Percentiles rank a stretch among this genome's conserved stretches.
Conservation (phyloP, 1,139 yeast species). For the Geotrichum siamense region DNA sequence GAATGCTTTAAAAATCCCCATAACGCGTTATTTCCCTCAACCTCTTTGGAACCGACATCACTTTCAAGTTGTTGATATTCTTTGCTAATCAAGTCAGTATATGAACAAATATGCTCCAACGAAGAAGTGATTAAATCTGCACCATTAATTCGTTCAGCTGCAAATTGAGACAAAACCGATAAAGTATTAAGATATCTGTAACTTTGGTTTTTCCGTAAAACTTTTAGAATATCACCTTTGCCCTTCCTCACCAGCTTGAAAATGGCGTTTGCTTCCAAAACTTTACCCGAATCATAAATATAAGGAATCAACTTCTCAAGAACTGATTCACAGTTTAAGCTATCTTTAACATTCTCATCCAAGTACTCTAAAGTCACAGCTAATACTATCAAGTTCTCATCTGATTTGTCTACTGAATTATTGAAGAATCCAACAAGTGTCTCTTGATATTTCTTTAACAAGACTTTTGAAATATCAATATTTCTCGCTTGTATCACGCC, state of each 20-base stretch:
- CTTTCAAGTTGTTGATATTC: constrained; percentile 10
- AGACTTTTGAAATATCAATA: constrained; percentile 3
- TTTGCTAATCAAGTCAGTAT: constrained; percentile 12
- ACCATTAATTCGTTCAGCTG: constrained; percentile 17
- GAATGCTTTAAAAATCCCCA: constrained; percentile 39
- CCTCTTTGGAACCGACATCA: constrained; percentile 8
- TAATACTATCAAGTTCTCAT: constrained; percentile 3
- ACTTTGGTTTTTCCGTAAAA: constrained; percentile 12
- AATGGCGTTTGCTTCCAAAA: constrained; percentile 1
- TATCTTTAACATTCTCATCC: not conserved
- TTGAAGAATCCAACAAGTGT: constrained; percentile 19
- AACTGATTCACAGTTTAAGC: constrained; percentile 1
- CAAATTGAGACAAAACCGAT: constrained; percentile 20
- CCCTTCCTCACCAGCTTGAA: constrained; percentile 2
- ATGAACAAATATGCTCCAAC: constrained; percentile 9
- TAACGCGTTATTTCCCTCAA: constrained; percentile 16
- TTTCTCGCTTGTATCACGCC: constrained; percentile 44
- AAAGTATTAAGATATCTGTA: constrained; percentile 21
- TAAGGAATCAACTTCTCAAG: constrained; percentile 14
- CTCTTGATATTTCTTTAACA: constrained; percentile 17
- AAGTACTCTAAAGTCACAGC: constrained; percentile 15
- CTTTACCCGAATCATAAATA: constrained; percentile 11
- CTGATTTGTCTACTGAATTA: not conserved
- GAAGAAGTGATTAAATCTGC: constrained; percentile 14
- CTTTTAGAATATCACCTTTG: not conserved